These are phyloP conservation scores for Trichophyton simii DNA, from an alignment of 2,329 filamentous ascomycete species.

Conservation along the genomic window DNA sequence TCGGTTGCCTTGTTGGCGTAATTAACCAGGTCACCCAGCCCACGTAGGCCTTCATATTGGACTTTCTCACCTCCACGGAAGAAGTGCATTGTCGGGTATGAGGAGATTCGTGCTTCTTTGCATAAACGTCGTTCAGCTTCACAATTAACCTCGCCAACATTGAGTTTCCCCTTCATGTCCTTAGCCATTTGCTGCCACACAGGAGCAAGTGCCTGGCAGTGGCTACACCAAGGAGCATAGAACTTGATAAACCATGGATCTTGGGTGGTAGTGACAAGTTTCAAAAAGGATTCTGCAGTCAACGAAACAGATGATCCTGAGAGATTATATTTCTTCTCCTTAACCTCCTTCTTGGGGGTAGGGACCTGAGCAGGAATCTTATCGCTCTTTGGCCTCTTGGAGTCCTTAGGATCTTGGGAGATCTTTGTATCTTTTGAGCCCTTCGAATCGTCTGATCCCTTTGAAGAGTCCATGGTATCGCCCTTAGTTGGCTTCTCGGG, in stretches of 20 bases:
- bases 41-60: constrained; percentile 84
- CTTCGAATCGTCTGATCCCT: not conserved
- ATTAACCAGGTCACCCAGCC: constrained; percentile 75
- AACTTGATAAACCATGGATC: constrained; percentile 99
- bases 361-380: constrained; percentile 31
- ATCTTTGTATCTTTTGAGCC: not conserved
- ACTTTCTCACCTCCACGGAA: constrained; percentile 85
- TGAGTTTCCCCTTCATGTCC: constrained; percentile 79
- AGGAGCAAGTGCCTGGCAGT: constrained; percentile 85
- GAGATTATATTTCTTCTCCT: constrained; percentile 48
- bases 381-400: constrained; percentile 27
- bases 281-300: constrained; percentile 75
- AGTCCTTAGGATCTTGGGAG: constrained; percentile 21
- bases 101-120: constrained; percentile 69
- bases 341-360: constrained; percentile 9
- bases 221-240: constrained; percentile 92
- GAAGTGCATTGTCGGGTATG: constrained; percentile 83
- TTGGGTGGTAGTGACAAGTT: constrained; percentile 68
- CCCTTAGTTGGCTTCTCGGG: not conserved
- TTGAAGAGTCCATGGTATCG: not conserved
- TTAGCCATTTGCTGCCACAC: constrained; percentile 83
- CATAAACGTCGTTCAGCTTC: constrained; percentile 77
- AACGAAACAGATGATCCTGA: constrained; percentile 63
- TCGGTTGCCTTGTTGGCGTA: constrained; percentile 81
- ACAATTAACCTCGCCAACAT: constrained; percentile 93